Percentiles rank a stretch among this genome's conserved stretches.
These are phyloP conservation scores for Austroboletus festivus DNA, from an alignment of 768 basidiomycete genomes.

Conservation along the genomic window DNA sequence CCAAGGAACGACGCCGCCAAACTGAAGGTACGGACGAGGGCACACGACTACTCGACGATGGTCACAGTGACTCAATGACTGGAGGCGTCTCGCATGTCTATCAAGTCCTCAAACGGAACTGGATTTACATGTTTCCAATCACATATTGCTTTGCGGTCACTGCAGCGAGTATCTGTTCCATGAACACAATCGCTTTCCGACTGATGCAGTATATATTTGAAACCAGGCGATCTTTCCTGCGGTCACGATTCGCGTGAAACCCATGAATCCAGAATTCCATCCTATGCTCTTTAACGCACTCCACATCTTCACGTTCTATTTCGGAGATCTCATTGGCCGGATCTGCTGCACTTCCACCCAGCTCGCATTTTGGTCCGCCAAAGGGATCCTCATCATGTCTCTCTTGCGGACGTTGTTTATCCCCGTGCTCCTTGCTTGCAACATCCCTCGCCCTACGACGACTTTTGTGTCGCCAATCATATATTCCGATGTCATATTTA, in stretches of 20 bases:
- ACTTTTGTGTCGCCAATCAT: not conserved
- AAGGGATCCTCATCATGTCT: slow-evolving; percentile 58
- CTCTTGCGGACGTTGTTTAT: slow-evolving; percentile 73
- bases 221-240: slow-evolving; percentile 78
- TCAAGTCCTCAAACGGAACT: slow-evolving; percentile 59
- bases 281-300: slow-evolving; percentile 74
- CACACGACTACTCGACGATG: slow-evolving; percentile 34
- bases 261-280: slow-evolving; percentile 64
- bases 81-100: slow-evolving; percentile 43
- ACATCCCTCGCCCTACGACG: not conserved
- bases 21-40: slow-evolving; percentile 21
- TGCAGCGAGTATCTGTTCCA: slow-evolving; percentile 51
- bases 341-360: slow-evolving; percentile 59
- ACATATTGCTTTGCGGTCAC: slow-evolving; percentile 76
- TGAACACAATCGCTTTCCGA: not conserved
- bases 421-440: slow-evolving; percentile 59
- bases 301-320: slow-evolving; percentile 74
- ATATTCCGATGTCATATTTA: not conserved
- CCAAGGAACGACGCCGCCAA: slow-evolving; percentile 38
- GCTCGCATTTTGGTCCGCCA: slow-evolving; percentile 64
- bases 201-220: not conserved
- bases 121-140: slow-evolving; percentile 64
- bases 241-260: slow-evolving; percentile 69
- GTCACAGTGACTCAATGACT: slow-evolving; percentile 16
- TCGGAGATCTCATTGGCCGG: slow-evolving; percentile 67